These are phyloP conservation scores for Oxytropis ochrocephala DNA, from an alignment of 306 rosid species.

Conservation along the genomic window DNA sequence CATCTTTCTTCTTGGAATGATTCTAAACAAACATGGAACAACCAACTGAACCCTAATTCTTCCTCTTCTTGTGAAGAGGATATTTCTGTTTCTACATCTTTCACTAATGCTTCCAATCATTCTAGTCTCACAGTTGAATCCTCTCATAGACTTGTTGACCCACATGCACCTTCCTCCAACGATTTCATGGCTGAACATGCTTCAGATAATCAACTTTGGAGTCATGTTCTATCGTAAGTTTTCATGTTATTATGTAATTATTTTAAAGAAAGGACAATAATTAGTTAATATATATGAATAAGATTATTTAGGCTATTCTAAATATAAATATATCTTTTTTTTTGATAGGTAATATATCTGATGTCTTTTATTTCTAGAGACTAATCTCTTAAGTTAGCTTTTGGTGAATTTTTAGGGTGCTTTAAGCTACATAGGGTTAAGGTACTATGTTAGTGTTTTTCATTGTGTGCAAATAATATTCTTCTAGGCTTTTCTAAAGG, in stretches of 20 bases:
- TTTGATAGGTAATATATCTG: conserved; percentile 5
- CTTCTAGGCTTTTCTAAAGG: conserved; percentile 4
- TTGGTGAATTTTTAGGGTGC: background rate
- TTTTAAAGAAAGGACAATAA: background rate
- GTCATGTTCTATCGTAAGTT: conserved; percentile 69
- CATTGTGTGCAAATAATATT: background rate
- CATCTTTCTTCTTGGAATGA: conserved; percentile 55
- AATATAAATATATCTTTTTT: background rate
- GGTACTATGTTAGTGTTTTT: background rate
- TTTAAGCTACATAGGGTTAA: conserved; percentile 21
- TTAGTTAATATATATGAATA: background rate
- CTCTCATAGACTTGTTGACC: conserved; percentile 38
- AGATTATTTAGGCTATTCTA: background rate
- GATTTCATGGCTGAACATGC: conserved; percentile 47
- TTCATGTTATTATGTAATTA: background rate
- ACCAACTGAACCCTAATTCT: conserved; percentile 55
- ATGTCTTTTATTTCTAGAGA: conserved; percentile 13
- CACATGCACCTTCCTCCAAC: conserved; percentile 43
- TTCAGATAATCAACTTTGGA: conserved; percentile 75
- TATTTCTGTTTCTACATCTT: conserved; percentile 68
- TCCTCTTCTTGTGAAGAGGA: conserved; percentile 74
- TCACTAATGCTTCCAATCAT: conserved; percentile 78
- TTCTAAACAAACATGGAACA: conserved; percentile 18
- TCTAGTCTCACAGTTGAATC: conserved; percentile 67
- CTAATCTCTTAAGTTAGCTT: conserved; percentile 18